Evolutionary conservation across 257 asterid genomes (phyloP).

Genomic region (Lithospermum erythrorhizon): DNA sequence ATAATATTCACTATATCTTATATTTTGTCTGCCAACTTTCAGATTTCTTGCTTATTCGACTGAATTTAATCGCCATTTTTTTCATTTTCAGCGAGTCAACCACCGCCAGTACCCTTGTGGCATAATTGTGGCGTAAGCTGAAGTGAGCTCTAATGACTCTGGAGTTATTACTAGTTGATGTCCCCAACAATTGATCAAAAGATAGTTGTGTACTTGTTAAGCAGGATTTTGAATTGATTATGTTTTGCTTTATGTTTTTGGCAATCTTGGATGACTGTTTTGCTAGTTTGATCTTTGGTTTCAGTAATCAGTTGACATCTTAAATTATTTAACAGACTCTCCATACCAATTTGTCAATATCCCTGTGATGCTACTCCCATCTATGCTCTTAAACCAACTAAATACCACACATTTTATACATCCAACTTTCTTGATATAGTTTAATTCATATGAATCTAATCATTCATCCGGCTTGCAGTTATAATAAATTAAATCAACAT

Average conservation of each 20-base stretch:
- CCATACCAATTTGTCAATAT: too few species aligned
- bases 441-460: too few species aligned
- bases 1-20: too few species aligned
- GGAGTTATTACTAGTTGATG: background rate
- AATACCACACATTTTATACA: too few species aligned
- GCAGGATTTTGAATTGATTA: conserved; percentile 10
- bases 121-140: conserved; percentile 49
- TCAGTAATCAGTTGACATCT: background rate
- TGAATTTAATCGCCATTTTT: background rate
- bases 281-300: background rate
- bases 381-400: too few species aligned
- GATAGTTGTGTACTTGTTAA: conserved; percentile 2
- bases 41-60: background rate
- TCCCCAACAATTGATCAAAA: background rate
- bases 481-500: too few species aligned
- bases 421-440: too few species aligned
- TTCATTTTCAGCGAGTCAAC: conserved; percentile 53
- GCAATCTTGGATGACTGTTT: background rate
- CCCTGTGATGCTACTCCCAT: too few species aligned
- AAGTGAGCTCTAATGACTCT: background rate
- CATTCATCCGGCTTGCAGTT: too few species aligned
- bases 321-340: too few species aligned
- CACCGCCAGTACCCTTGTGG: conserved; percentile 85
- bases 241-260: conserved; percentile 1
- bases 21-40: too few species aligned